Evolutionary conservation across 768 basidiomycete species (phyloP).

Genomic region (Paxillus rubicundulus): DNA sequence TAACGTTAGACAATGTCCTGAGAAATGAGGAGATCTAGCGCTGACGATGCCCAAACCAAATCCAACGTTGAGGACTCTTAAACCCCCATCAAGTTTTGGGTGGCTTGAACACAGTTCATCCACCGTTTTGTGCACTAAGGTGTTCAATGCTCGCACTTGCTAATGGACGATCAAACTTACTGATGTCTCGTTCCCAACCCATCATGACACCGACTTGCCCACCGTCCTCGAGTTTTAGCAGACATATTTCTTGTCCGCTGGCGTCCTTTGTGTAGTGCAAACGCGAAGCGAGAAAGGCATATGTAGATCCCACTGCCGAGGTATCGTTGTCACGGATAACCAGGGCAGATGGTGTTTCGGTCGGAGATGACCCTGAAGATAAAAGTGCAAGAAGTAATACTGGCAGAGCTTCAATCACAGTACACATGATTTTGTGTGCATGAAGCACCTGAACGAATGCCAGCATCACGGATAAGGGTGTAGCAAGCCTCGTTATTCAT

Average conservation of each 20-base stretch:
- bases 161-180: constrained; percentile 33
- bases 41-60: constrained; percentile 91
- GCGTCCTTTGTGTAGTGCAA: constrained; percentile 69
- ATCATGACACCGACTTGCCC: constrained; percentile 98
- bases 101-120: constrained; percentile 55
- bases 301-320: constrained; percentile 59
- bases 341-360: constrained; percentile 31
- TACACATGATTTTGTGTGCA: constrained; percentile 4
- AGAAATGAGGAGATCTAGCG: constrained; percentile 1
- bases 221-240: constrained; percentile 55
- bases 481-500: constrained; percentile 78
- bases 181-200: constrained; percentile 93
- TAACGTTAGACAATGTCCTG: constrained; percentile 4
- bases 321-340: constrained; percentile 49
- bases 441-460: constrained; percentile 78
- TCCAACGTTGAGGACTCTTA: constrained; percentile 85
- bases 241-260: constrained; percentile 79
- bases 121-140: constrained; percentile 75
- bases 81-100: constrained; percentile 39
- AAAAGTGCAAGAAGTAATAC: constrained; percentile 72
- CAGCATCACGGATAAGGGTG: constrained; percentile 82
- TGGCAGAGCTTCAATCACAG: constrained; percentile 26
- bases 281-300: constrained; percentile 67
- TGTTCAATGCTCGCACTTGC: constrained; percentile 10
- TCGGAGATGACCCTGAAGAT: constrained; percentile 40